Conservation (phyloP, 2,329 filamentous ascomycete genomes). For the Sclerotinia glacialis region DNA sequence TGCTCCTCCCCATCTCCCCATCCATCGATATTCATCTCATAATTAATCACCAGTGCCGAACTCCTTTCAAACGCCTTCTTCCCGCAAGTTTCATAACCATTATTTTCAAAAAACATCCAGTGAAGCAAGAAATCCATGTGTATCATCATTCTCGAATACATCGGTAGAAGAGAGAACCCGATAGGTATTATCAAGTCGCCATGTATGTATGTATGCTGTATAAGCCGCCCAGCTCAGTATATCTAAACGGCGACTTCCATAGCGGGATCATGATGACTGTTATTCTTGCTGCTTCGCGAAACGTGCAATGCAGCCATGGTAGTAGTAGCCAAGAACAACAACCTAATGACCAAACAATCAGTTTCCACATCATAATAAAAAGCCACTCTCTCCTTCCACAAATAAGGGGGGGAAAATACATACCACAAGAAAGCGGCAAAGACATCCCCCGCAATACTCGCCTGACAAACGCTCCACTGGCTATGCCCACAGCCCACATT, state of each 20-base stretch:
- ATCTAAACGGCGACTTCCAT: slow-evolving; percentile 26
- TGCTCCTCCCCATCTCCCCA: neutral
- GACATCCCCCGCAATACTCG: slow-evolving; percentile 43
- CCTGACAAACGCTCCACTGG: slow-evolving; percentile 37
- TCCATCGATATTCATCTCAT: neutral
- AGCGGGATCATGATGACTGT: slow-evolving; percentile 28
- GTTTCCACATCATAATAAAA: neutral
- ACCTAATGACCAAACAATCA: slow-evolving; percentile 41
- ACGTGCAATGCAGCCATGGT: slow-evolving; percentile 49
- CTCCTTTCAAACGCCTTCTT: neutral
- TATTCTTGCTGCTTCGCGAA: slow-evolving; percentile 40
- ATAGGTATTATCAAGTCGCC: neutral
- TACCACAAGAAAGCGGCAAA: slow-evolving; percentile 50
- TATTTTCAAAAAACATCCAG: neutral
- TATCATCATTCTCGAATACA: too few species aligned
- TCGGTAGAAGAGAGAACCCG: neutral
- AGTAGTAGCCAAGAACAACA: slow-evolving; percentile 51
- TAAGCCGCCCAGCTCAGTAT: too few species aligned
- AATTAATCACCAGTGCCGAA: neutral
- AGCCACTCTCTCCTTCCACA: too few species aligned
- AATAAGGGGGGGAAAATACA: too few species aligned
- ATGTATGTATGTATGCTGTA: neutral
- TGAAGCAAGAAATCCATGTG: too few species aligned
- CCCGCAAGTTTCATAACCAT: neutral
- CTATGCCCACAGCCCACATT: slow-evolving; percentile 51